Evolutionary conservation across 805 yeast species (phyloP).

Genomic region (Suhomyces xylopsoci): DNA sequence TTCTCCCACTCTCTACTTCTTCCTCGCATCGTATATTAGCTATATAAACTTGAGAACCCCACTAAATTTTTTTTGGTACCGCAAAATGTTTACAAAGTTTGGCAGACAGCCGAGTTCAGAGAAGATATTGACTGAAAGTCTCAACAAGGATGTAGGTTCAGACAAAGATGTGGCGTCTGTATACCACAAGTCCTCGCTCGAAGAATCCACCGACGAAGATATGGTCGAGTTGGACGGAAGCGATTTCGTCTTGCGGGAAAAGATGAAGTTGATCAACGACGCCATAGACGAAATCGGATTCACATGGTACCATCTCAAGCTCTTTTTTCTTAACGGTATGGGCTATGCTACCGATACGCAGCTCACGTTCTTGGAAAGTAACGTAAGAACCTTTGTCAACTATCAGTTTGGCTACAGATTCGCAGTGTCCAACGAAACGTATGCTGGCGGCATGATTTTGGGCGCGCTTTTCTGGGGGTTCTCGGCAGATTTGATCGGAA

Average conservation of each 20-base stretch:
- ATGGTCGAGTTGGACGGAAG: slow-evolving; percentile 12
- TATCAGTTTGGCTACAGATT: slow-evolving; percentile 45
- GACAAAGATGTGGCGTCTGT: background rate
- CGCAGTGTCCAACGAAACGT: slow-evolving; percentile 37
- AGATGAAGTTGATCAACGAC: slow-evolving; percentile 27
- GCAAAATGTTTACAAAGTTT: background rate
- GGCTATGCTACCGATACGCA: slow-evolving; percentile 46
- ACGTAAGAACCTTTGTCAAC: slow-evolving; percentile 46
- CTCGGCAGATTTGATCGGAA: slow-evolving; percentile 34
- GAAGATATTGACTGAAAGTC: background rate
- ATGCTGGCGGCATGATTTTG: slow-evolving; percentile 42
- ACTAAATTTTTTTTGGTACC: background rate
- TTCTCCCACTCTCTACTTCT: too few species aligned
- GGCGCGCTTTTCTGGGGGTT: slow-evolving; percentile 61
- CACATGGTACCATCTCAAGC: slow-evolving; percentile 44
- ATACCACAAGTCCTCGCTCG: slow-evolving; percentile 5
- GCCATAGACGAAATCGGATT: slow-evolving; percentile 41
- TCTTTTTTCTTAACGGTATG: slow-evolving; percentile 35
- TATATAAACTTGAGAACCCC: background rate
- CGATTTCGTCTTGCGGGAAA: slow-evolving; percentile 17
- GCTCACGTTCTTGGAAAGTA: slow-evolving; percentile 45
- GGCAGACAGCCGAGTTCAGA: background rate
- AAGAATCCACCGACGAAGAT: slow-evolving; percentile 10
- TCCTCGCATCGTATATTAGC: background rate
- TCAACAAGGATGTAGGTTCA: slow-evolving; percentile 4